These are phyloP conservation scores for Penicillium coprophilum DNA, from an alignment of 495 filamentous ascomycete species.

Conservation along the genomic window DNA sequence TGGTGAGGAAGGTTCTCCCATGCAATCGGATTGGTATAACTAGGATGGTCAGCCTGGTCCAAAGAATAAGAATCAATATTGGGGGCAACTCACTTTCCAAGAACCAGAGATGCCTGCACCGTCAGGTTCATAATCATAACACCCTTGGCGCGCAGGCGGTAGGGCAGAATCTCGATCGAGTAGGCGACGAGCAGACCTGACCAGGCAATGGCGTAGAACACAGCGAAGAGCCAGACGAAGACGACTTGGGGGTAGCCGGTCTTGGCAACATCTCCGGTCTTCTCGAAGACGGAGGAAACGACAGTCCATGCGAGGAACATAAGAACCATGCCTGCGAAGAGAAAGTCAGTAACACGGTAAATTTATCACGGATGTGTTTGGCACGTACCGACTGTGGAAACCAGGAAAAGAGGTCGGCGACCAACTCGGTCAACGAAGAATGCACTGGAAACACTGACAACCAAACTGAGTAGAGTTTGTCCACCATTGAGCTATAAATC, in stretches of 20 bases:
- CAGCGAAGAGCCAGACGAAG: slow-evolving; percentile 58
- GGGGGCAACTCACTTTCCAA: slow-evolving; percentile 46
- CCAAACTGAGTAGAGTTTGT: slow-evolving; percentile 33
- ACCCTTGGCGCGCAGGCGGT: slow-evolving; percentile 64
- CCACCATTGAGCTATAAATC: slow-evolving; percentile 21
- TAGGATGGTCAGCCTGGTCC: slow-evolving; percentile 5
- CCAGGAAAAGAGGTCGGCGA: slow-evolving; percentile 54
- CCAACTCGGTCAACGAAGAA: slow-evolving; percentile 57
- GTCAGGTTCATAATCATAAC: slow-evolving; percentile 64
- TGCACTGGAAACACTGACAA: slow-evolving; percentile 54
- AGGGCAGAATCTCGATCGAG: slow-evolving; percentile 62
- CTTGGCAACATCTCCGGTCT: slow-evolving; percentile 38
- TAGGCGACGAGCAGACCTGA: slow-evolving; percentile 61
- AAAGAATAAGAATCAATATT: background rate
- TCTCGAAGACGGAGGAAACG: slow-evolving; percentile 52
- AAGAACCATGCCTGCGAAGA: slow-evolving; percentile 44
- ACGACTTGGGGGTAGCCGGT: slow-evolving; percentile 55
- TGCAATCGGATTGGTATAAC: slow-evolving; percentile 53
- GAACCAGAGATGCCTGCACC: slow-evolving; percentile 55
- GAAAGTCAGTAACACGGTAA: background rate
- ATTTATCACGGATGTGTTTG: rapidly evolving
- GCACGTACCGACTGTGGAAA: slow-evolving; percentile 46
- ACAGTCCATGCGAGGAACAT: slow-evolving; percentile 57
- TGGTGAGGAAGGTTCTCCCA: slow-evolving; percentile 49
- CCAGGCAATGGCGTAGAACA: slow-evolving; percentile 58